Base-by-base conservation (phyloP, 1,284 basidiomycete species). In the Meira miltonrushii region DNA sequence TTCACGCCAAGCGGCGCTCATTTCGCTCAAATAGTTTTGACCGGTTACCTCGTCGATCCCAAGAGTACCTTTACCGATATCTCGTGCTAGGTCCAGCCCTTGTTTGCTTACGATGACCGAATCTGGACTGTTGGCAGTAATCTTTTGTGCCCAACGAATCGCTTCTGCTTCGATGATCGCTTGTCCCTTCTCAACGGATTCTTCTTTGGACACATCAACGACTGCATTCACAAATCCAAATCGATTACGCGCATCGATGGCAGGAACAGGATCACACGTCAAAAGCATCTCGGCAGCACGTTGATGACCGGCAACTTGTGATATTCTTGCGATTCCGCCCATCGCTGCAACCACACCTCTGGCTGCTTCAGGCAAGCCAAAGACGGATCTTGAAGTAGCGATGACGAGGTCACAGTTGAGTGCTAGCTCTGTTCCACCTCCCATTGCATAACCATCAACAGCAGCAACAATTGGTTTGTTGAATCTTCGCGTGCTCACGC, bases 381-480 rank as follows among this genome's bases (percentile, higher is more conserved):
- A 87, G 58, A 83, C 84, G 6, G 88, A 86, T 11, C 85, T 83
- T 47, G 86, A 81, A 57, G 82, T 84, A 1, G 89, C 87, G n/a
- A 93, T 80, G 37, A 91, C 88, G 25, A 92, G 75, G 74, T 92
- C 90, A 66, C 88, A 90, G 65, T 92, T 92, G 9, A 91, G 46
- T 0, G 89, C 66, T 53, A 90, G 84, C 74, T 92, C 90, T 44
- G 85, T 82, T 1, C 89, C 90, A 4, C 90, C 90, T 12, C 90
- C 90, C 65, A 87, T 87, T 2, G 88, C 86, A 33, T 85, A 83
- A 12, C 90, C 90, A 66, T 87, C 86, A 1, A 92, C 87, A 2
- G 90, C 89, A 17, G 88, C 88, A 54, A 92, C 87, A 63, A 90
- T 84, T 8, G 89, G 88, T 74, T 92, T 92, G 59, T 80, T 82